Conservation (phyloP, 2,329 filamentous ascomycete species). For the Curvularia lunata region DNA sequence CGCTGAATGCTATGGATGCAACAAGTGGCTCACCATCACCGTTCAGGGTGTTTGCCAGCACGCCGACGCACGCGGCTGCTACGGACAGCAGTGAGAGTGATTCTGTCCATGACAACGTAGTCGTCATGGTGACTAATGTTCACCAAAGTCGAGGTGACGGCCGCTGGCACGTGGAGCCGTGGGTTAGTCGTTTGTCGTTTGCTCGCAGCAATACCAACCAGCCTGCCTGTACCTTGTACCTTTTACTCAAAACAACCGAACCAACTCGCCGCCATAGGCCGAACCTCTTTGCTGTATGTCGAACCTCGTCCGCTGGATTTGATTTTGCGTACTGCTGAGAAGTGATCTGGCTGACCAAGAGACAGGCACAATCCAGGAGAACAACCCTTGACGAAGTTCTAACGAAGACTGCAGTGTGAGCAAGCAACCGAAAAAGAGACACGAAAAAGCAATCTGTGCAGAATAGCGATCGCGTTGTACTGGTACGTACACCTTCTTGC, state of each 20-base stretch:
- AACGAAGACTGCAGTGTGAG: slow-evolving; percentile 13
- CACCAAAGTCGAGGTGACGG: slow-evolving; percentile 15
- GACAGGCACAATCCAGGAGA: background rate
- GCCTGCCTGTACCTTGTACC: background rate
- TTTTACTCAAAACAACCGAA: slow-evolving; percentile 3
- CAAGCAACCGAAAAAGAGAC: slow-evolving; percentile 16
- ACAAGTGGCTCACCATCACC: slow-evolving; percentile 88
- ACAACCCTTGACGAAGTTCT: slow-evolving; percentile 17
- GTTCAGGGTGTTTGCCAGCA: slow-evolving; percentile 80
- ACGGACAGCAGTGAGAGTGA: slow-evolving; percentile 66
- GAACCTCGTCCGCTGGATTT: background rate
- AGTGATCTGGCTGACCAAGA: slow-evolving; percentile 5
- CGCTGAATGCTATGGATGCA: slow-evolving; percentile 85
- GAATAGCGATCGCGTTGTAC: slow-evolving; percentile 18
- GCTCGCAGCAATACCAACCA: slow-evolving; percentile 14
- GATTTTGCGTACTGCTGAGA: slow-evolving; percentile 4
- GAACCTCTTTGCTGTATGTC: background rate
- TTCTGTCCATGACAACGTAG: slow-evolving; percentile 60
- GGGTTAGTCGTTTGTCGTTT: slow-evolving; percentile 15
- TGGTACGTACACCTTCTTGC: slow-evolving; percentile 27
- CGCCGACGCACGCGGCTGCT: slow-evolving; percentile 70
- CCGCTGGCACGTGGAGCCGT: slow-evolving; percentile 18
- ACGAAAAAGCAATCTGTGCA: slow-evolving; percentile 25
- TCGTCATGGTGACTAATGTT: slow-evolving; percentile 32
- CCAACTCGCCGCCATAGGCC: background rate